phyloP scores from a whole-genome alignment of 345 rosid genomes.

The Eucalyptus cloeziana region DNA sequence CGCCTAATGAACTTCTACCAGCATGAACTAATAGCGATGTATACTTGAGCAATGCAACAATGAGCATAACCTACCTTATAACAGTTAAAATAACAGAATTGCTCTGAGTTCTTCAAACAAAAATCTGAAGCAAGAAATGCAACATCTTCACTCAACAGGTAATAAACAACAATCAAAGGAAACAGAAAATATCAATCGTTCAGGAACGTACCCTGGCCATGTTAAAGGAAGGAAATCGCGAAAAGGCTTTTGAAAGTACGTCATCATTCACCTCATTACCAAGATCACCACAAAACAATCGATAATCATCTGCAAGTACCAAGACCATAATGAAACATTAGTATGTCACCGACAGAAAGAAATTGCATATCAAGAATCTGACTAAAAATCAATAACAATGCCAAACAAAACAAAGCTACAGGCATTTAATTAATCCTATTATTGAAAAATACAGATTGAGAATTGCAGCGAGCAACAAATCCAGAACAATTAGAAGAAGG shows the following conservation, averaged over 20 bases:
- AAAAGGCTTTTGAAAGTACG: conserved; percentile 93
- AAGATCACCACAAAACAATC: conserved; percentile 95
- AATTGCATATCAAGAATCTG: background rate
- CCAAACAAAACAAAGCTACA: background rate
- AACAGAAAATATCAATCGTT: background rate
- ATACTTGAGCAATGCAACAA: background rate
- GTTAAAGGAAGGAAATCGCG: conserved; percentile 91
- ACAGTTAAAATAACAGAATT: conserved; percentile 12
- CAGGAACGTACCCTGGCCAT: conserved; percentile 68
- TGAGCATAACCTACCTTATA: conserved; percentile 37
- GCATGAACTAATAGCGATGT: background rate
- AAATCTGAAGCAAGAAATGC: conserved; percentile 32
- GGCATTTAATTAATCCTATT: background rate
- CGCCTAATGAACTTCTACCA: background rate
- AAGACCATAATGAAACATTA: background rate
- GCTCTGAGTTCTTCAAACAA: conserved; percentile 39
- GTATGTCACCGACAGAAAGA: background rate
- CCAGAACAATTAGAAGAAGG: background rate
- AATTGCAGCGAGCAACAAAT: background rate
- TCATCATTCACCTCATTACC: conserved; percentile 99
- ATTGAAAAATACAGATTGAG: background rate
- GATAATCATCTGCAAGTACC: conserved; percentile 64
- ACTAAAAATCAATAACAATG: background rate
- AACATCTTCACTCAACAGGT: conserved; percentile 14
- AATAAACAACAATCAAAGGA: background rate